A percentile compares a stretch with the other conserved stretches of the same genome.
Evolutionary conservation across 164 flowering plant genomes (phyloP).

Genomic region (Vitis riparia): DNA sequence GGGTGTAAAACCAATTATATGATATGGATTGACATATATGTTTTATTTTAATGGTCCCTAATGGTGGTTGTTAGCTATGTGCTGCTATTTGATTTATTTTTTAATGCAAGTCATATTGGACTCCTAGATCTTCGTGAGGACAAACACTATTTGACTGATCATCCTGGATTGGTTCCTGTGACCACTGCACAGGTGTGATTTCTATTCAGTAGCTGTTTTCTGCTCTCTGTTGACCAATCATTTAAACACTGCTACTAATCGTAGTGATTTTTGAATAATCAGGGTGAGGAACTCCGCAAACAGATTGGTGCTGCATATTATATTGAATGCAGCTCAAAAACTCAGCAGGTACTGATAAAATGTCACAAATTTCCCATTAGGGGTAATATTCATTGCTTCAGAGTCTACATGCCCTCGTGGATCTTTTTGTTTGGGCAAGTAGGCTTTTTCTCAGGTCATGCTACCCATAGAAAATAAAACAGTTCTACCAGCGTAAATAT

Average conservation of each 20-base stretch:
- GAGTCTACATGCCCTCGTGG: background rate
- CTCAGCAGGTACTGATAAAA: constrained; percentile 74
- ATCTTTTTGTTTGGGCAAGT: background rate
- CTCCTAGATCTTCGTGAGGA: constrained; percentile 91
- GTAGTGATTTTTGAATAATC: constrained; percentile 11
- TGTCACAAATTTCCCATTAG: too few species aligned
- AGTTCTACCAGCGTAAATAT: background rate
- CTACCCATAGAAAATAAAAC: background rate
- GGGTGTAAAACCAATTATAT: too few species aligned
- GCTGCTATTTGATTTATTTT: background rate
- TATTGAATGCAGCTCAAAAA: constrained; percentile 98
- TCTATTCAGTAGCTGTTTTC: constrained; percentile 5
- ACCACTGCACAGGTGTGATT: constrained; percentile 74
- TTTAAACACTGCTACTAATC: constrained; percentile 5
- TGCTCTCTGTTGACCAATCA: constrained; percentile 3
- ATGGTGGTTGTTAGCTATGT: background rate
- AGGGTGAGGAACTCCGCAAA: constrained; percentile 98
- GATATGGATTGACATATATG: too few species aligned
- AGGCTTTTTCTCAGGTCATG: background rate
- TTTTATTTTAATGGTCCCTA: too few species aligned
- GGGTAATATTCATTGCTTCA: too few species aligned
- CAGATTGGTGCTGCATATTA: constrained; percentile 91
- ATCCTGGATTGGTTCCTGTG: constrained; percentile 90
- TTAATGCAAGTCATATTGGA: constrained; percentile 11
- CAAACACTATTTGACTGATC: constrained; percentile 88